Base-by-base conservation (phyloP, 164 flowering plant species). In the Macadamia integrifolia region DNA sequence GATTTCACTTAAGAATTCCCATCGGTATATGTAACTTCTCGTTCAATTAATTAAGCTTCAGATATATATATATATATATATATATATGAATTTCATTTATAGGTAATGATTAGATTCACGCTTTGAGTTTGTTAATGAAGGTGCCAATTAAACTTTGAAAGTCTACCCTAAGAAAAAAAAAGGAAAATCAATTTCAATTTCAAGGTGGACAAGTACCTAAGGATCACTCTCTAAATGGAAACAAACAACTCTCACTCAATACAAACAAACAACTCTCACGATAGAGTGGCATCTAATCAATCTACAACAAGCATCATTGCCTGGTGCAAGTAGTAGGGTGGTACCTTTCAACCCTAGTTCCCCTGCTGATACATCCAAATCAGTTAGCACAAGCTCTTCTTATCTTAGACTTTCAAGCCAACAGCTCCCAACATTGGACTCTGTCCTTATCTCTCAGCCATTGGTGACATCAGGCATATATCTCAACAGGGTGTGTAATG, bases 401-500 rank as follows among this genome's bases (percentile, higher is more conserved):
- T 76, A 70, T 67, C 52, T 43, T 29, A 74, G 77, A 72, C 75
- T 67, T 68, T 61, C 78, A 5, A 79, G 75, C 44, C 83, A 72
- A 71, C 80, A 72, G 44, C 58, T 72, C 9, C 78, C 77, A n/a
- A 74, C 67, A 15, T 72, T 67, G 66, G 85, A 84, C 64, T 68
- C 76, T 65, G 69, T 50, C 55, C 69, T 83, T 11, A 77, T 72
- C 35, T 65, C 81, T 62, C 80, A 75, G 61, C 81, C 76, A 59
- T 62, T 78, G 69, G 76, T 71, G 59, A 58, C 71, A 18, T 23
- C 81, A 58, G 76, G 72, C 48, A n/a, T n/a, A 66, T 60, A 55
- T 65, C 82, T 59, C 84, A 76, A 49, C 84, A 71, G n/a, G 88
- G 77, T 49, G 73, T n/a, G n/a, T n/a, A n/a, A n/a, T n/a, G n/a